A percentile compares a stretch with the other conserved stretches of the same genome.
Conservation (phyloP, 2,329 filamentous ascomycete genomes). For the Monilinia polystroma region DNA sequence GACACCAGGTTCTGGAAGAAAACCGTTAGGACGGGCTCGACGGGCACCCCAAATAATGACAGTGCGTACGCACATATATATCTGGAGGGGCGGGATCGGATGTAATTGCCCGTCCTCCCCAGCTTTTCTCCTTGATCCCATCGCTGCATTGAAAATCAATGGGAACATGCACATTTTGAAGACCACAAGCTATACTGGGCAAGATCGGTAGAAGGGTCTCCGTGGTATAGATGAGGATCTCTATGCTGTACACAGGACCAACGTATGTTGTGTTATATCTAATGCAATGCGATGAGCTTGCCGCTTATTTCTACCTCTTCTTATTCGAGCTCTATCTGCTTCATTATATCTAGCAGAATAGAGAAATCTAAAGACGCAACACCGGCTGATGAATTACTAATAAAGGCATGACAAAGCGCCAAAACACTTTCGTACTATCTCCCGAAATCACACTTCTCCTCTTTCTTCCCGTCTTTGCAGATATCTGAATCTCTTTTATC, state of each 20-base stretch:
- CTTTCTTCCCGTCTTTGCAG: background rate
- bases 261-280: background rate
- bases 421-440: background rate
- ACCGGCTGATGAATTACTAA: background rate
- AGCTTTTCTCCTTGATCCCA: background rate
- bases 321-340: background rate
- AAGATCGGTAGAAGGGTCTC: slow-evolving; percentile 4
- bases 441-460: slow-evolving; percentile 2
- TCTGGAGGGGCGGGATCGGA: slow-evolving; percentile 2
- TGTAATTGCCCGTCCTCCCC: background rate
- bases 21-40: background rate
- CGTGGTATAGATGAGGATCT: background rate
- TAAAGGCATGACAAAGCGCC: background rate
- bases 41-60: background rate
- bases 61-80: background rate
- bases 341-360: background rate
- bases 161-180: background rate
- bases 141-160: background rate
- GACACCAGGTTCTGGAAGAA: background rate
- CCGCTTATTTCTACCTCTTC: background rate
- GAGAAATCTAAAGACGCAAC: slow-evolving; percentile 1
- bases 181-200: background rate
- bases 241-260: background rate
- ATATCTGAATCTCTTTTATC: background rate
- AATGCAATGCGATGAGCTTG: background rate